Evolutionary conservation across 2,329 filamentous ascomycete species (phyloP), one percentile per base, ranked within the genome.

Genomic region (Sclerotinia borealis): DNA sequence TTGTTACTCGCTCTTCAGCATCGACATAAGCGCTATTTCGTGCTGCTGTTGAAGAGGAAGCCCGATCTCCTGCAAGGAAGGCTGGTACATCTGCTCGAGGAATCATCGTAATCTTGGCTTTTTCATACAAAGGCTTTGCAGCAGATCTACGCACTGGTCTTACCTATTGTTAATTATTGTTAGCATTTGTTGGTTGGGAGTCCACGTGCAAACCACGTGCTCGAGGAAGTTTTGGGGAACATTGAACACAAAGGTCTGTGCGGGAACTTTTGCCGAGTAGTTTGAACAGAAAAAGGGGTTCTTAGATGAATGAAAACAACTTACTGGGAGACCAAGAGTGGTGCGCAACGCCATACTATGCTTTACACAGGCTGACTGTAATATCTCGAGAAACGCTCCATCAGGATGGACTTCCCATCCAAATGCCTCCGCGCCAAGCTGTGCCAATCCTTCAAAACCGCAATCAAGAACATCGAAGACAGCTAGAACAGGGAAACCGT

Each of bases 401-500:
- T 68, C 49, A 19, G 65, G 41, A 11, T 60, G 65, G 10, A 64
- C 51, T 48, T 62, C 67, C 72, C 72, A 74, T 15, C 70, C 72
- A 4, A 69, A 25, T 3, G 25, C 36, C 34, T 63, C 64, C 19
- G 68, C 67, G 17, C 63, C 25, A 15, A 45, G 45, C 25, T 59
- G 52, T 6, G 64, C 39, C 13, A 55, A 27, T 6, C 52, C 17
- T 34, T 65, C 36, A 50, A 73, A 69, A 2, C 56, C 63, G 59
- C 71, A 74, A 13, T 67, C 67, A 55, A 63, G 47, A 9, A 74
- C 68, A 59, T 72, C 70, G 59, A 68, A 75, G 13, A 76, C 59
- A 11, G 68, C 71, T 25, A 76, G 64, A 15, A 65, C 63, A 9
- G 70, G 72, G 48, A 76, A 76, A 29, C 43, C 55, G 29, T 70